A percentile compares a stretch with the other conserved stretches of the same genome.
These are phyloP conservation scores for Tardiomyces blankii DNA, from an alignment of 1,139 yeast genomes.

Conservation along the genomic window DNA sequence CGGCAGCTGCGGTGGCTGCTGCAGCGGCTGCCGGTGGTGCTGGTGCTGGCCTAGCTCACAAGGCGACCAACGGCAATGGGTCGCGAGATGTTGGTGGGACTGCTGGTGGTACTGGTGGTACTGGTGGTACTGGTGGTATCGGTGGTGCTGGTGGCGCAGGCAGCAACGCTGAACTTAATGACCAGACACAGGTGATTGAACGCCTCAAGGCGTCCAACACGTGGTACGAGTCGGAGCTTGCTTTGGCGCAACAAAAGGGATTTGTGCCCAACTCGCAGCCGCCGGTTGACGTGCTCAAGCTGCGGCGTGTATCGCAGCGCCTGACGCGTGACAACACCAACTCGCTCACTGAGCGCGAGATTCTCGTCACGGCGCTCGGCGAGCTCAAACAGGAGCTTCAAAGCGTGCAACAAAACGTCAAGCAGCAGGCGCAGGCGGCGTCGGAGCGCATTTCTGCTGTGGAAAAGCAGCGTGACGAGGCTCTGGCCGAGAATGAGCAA, in stretches of 20 bases:
- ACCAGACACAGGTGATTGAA: constrained; percentile 15
- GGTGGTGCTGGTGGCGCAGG: not conserved
- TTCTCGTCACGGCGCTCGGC: constrained; percentile 20
- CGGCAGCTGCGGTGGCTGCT: constrained; percentile 2
- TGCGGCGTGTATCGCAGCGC: constrained; percentile 21
- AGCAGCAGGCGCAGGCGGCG: constrained; percentile 25
- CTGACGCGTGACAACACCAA: constrained; percentile 18
- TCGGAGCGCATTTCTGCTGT: constrained; percentile 18
- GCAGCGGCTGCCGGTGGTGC: constrained; percentile 2
- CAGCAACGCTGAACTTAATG: no score
- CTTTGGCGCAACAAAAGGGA: constrained; percentile 20
- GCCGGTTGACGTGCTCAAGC: constrained; percentile 20
- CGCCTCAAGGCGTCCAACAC: constrained; percentile 23
- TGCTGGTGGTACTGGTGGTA: not conserved
- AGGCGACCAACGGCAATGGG: not conserved
- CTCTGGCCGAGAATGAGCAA: constrained; percentile 4
- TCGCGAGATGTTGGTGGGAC: not conserved
- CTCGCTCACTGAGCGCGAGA: constrained; percentile 25
- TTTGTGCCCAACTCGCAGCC: constrained; percentile 19
- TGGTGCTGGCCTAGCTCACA: constrained; percentile 6
- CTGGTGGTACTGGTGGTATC: no score
- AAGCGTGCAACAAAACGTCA: constrained; percentile 20
- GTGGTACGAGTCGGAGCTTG: constrained; percentile 24
- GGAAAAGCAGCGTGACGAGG: constrained; percentile 11
- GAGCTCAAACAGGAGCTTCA: constrained; percentile 25